Percentiles rank a stretch among this genome's conserved stretches.
Evolutionary conservation across 2,329 filamentous ascomycete genomes (phyloP).

Genomic region (Talaromyces sp.): DNA sequence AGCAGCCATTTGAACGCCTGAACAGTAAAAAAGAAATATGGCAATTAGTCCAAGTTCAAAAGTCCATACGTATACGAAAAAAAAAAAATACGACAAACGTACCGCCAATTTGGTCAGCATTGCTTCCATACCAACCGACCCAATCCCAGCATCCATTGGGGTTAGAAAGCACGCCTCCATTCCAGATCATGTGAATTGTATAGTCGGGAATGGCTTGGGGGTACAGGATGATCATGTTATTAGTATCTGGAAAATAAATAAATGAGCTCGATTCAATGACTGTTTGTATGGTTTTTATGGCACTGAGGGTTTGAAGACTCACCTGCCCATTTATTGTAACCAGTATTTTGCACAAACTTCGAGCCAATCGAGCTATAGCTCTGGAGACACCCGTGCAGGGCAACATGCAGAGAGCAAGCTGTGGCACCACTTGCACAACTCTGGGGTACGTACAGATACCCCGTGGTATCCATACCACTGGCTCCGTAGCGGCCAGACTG

Average conservation of each 20-base stretch:
- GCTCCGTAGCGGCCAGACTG: slow-evolving; percentile 16
- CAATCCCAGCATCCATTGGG: slow-evolving; percentile 18
- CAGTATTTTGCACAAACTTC: slow-evolving; percentile 17
- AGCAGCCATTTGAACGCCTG: slow-evolving; percentile 19
- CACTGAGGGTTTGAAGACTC: neutral
- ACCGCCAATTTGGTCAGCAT: slow-evolving; percentile 17
- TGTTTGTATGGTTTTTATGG: too few species aligned
- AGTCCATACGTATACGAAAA: too few species aligned
- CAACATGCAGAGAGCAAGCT: slow-evolving; percentile 18
- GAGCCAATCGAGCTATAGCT: slow-evolving; percentile 12
- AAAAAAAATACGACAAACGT: neutral
- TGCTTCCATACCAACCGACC: slow-evolving; percentile 16
- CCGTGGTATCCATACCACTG: slow-evolving; percentile 17
- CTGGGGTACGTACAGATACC: slow-evolving; percentile 18
- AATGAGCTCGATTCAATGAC: neutral
- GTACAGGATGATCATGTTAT: slow-evolving; percentile 16
- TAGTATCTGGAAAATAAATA: slow-evolving; percentile 4
- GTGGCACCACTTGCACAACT: slow-evolving; percentile 13
- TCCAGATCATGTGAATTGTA: slow-evolving; percentile 12
- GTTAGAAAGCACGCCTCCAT: slow-evolving; percentile 14
- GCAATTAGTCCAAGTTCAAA: neutral
- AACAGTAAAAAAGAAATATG: neutral
- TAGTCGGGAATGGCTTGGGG: slow-evolving; percentile 14
- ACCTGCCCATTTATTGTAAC: slow-evolving; percentile 18
- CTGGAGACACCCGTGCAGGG: slow-evolving; percentile 18